phyloP scores from a whole-genome alignment of 2,329 filamentous ascomycete species.

The Aspergillus amoenus region DNA sequence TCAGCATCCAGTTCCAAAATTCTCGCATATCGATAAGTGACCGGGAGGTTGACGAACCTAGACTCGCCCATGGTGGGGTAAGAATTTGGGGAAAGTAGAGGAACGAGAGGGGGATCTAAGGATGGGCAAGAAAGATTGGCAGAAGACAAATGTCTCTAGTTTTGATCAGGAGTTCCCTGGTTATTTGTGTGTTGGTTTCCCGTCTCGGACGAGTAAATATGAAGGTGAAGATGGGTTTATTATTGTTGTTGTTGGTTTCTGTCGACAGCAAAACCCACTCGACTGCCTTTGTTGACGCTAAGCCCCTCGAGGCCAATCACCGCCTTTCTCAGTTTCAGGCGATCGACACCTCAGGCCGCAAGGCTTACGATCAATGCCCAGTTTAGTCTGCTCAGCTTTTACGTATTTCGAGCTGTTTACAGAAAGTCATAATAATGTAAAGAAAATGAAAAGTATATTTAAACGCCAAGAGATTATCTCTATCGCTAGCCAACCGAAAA shows the following conservation, averaged over 20 bases:
- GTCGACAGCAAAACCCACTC: slow-evolving; percentile 22
- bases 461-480: slow-evolving; percentile 9
- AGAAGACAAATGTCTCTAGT: neutral
- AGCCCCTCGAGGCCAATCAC: slow-evolving; percentile 20
- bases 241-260: slow-evolving; percentile 25
- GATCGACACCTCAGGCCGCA: neutral
- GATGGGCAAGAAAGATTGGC: slow-evolving; percentile 8
- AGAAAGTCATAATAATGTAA: neutral
- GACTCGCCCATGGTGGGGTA: slow-evolving; percentile 63
- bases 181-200: neutral
- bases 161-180: slow-evolving; percentile 9
- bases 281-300: slow-evolving; percentile 20
- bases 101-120: neutral
- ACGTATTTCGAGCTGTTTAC: too few species aligned
- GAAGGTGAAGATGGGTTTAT: slow-evolving; percentile 3
- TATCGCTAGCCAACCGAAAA: slow-evolving; percentile 21
- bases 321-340: slow-evolving; percentile 7
- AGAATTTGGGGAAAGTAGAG: slow-evolving; percentile 2
- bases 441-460: neutral
- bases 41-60: slow-evolving; percentile 46
- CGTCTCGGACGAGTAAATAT: slow-evolving; percentile 1
- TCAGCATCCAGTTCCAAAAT: neutral
- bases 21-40: neutral
- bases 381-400: too few species aligned
- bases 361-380: neutral